phyloP scores from a whole-genome alignment of 148 eudicot species.

The Amaranthus hypochondriacus region DNA sequence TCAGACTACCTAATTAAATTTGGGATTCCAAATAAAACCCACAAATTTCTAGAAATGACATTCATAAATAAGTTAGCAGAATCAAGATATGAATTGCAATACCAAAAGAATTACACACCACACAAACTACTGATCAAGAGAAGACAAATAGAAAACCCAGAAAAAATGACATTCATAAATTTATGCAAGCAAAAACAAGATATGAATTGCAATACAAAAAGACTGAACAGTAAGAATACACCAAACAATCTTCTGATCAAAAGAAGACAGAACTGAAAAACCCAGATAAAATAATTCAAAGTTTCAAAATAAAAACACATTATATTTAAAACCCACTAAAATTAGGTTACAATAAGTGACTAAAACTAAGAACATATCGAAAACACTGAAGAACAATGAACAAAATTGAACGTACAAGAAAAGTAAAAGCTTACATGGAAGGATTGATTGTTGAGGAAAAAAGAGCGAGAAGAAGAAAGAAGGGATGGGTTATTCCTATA shows the following conservation, averaged over 20 bases:
- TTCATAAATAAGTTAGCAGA: not conserved
- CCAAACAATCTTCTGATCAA: not conserved
- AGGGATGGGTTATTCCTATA: conserved; percentile 27
- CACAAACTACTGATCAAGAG: not conserved
- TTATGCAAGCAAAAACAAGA: not conserved
- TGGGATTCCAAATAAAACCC: not conserved
- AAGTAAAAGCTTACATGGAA: conserved; percentile 32
- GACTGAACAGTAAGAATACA: too few relatives aligned
- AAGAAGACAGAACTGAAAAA: not conserved
- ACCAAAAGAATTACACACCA: not conserved
- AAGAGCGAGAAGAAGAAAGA: conserved; percentile 32
- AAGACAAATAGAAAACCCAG: not conserved
- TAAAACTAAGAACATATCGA: not conserved
- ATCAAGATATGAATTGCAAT: not conserved
- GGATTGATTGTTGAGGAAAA: conserved; percentile 29
- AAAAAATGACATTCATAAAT: not conserved
- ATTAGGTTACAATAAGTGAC: not conserved
- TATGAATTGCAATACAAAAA: not conserved
- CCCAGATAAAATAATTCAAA: not conserved
- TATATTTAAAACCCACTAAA: not conserved
- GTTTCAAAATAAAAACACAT: not conserved
- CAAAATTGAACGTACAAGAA: not conserved
- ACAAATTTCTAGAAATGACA: not conserved
- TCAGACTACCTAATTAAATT: not conserved
- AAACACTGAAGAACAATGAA: not conserved